Evolutionary conservation across 2,329 filamentous ascomycete species (phyloP), one percentile per base, ranked within the genome.

Genomic region (Aureobasidium sp.): DNA sequence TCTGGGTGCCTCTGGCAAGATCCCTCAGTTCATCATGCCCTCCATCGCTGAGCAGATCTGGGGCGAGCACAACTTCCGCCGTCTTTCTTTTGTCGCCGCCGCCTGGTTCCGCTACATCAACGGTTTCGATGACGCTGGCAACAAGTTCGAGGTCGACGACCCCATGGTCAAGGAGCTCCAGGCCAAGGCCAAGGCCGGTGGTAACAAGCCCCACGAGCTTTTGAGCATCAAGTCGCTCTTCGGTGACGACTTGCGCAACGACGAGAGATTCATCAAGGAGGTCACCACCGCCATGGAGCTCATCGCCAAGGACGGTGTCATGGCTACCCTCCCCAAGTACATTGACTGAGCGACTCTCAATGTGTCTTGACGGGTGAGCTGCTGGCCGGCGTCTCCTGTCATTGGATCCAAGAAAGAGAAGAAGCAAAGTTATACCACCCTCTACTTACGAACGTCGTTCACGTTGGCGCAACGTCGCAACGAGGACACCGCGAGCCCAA

Each of bases 1-100:
- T 63, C 76, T 82, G 25, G 78, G 78, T 69, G 80, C 76, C 25
- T 81, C 79, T 6, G 80, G 80, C 73, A 82, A 82, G 77, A 77
- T 82, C 42, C 80, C 80, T 0, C 79, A 79, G 71, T 79, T 79
- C 73, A 77, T 79, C 74, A 79, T 78, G 76, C 77, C 77, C 11
- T 77, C 76, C 34, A 74, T 79, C 63, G 77, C 77, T 63, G 77
- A 79, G 73, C 69, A 65, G 48, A 82, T 82, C 63, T 78, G 77
- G 78, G 69, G 70, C 0, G 74, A 68, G 2, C 79, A 79, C 65
- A 48, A 58, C 55, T 77, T 63, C 31, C 57, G 78, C 44, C 78
- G 80, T 14, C 71, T 82, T 56, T 78, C 74, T 65, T 81, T 82
- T 65, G 76, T 77, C 61, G 74, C 75, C 0, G 80, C 73, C 41